A percentile compares a stretch with the other conserved stretches of the same genome.
These are phyloP conservation scores for Jimgerdemannia flammicorona DNA, from an alignment of 192 early-diverging fungal genomes.

Conservation along the genomic window DNA sequence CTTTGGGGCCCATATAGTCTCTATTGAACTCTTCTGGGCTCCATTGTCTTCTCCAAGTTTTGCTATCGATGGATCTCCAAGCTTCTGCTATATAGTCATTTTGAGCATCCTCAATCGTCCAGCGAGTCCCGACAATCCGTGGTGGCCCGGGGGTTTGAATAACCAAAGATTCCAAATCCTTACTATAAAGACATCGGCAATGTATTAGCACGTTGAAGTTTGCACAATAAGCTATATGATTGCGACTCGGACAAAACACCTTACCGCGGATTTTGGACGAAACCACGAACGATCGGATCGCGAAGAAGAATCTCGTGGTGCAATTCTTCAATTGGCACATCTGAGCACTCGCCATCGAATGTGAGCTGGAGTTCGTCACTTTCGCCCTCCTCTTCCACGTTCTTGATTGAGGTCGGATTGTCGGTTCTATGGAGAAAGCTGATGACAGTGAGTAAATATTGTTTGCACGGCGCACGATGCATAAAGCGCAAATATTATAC, in stretches of 20 bases:
- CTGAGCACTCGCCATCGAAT: no score
- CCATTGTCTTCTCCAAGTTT: background rate
- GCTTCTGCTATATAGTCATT: background rate
- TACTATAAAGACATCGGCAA: background rate
- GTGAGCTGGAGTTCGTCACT: no score
- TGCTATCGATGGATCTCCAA: background rate
- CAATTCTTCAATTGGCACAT: background rate
- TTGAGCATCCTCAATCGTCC: background rate
- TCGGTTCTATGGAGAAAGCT: no score
- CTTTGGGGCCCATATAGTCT: background rate
- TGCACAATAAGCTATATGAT: background rate
- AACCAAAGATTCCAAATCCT: background rate
- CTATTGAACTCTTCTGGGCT: background rate
- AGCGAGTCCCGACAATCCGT: background rate
- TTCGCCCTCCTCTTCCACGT: no score
- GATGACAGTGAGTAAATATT: no score
- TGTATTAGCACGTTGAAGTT: background rate
- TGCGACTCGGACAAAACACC: background rate
- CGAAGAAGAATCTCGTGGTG: background rate
- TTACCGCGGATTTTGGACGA: background rate
- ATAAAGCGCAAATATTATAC: no score
- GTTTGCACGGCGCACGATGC: no score
- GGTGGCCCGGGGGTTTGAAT: background rate
- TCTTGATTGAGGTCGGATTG: no score
- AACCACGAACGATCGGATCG: background rate